phyloP scores from a whole-genome alignment of 2,329 filamentous ascomycete genomes.

The Tolypocladium pustulatum region DNA sequence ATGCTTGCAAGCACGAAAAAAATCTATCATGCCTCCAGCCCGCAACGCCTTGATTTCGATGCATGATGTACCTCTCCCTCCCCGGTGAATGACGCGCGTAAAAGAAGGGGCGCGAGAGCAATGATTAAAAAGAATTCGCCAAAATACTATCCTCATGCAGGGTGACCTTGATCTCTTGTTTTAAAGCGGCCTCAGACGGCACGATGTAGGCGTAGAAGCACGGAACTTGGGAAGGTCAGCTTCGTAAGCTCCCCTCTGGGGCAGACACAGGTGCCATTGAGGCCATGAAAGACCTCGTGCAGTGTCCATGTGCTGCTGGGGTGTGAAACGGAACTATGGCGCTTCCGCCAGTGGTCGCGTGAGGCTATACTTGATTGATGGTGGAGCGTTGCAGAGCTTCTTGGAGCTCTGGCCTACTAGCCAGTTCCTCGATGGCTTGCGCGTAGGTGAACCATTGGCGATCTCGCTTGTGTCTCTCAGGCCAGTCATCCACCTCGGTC shows the following conservation, averaged over 20 bases:
- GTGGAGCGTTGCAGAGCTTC: conserved; percentile 79
- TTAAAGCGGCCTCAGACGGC: neutral
- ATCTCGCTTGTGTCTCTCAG: conserved; percentile 83
- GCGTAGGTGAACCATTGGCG: conserved; percentile 82
- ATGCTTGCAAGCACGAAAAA: neutral
- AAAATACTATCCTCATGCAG: neutral
- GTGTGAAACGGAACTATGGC: neutral
- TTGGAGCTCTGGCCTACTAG: conserved; percentile 72
- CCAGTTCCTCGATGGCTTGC: conserved; percentile 69
- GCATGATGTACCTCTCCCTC: conserved; percentile 8
- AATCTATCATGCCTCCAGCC: conserved; percentile 20
- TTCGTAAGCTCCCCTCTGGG: neutral
- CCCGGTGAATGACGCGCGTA: conserved; percentile 8
- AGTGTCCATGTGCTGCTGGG: neutral
- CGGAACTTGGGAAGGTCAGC: neutral
- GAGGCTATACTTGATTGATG: conserved; percentile 35
- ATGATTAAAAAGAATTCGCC: neutral
- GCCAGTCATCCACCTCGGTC: conserved; percentile 80
- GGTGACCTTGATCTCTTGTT: neutral
- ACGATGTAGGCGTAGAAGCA: neutral
- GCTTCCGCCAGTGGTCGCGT: neutral
- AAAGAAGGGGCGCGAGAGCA: neutral
- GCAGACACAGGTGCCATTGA: neutral
- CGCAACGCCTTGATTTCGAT: conserved; percentile 19
- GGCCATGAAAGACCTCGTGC: neutral